Evolutionary conservation across 2,329 filamentous ascomycete species (phyloP).

Genomic region (Aspergillus ochraceus): DNA sequence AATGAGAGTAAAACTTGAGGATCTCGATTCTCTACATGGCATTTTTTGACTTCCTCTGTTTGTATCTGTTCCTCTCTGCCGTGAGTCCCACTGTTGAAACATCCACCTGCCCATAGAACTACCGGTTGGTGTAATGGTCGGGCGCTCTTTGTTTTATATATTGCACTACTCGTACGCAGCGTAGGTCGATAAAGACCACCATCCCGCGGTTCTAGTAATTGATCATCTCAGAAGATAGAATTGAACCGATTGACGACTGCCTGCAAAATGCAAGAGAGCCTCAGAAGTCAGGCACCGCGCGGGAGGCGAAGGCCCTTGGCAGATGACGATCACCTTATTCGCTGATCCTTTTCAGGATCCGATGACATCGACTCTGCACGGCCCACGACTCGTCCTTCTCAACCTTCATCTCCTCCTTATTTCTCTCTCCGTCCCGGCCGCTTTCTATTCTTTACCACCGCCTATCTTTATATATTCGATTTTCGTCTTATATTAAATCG

Average conservation of each 20-base stretch:
- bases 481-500: not conserved
- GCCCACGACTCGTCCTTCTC: slow-evolving; percentile 23
- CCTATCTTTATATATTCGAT: not conserved
- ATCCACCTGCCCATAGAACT: not conserved
- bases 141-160: not conserved
- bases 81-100: too few relatives aligned
- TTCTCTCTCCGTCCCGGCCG: slow-evolving; percentile 1
- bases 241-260: not conserved
- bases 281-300: slow-evolving; percentile 15
- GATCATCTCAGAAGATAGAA: not conserved
- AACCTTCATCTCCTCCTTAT: slow-evolving; percentile 20
- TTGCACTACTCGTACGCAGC: too few relatives aligned
- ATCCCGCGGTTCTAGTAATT: not conserved
- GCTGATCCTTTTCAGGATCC: slow-evolving; percentile 28
- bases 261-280: not conserved
- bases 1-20: too few relatives aligned
- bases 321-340: slow-evolving; percentile 60
- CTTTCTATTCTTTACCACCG: not conserved
- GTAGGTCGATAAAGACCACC: not conserved
- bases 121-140: not conserved
- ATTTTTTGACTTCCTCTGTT: too few relatives aligned
- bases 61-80: too few relatives aligned
- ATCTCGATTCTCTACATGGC: too few relatives aligned
- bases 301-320: slow-evolving; percentile 16
- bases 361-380: slow-evolving; percentile 37